These are phyloP conservation scores for Penicillium cosmopolitanum DNA, from an alignment of 495 filamentous ascomycete species.

Conservation along the genomic window DNA sequence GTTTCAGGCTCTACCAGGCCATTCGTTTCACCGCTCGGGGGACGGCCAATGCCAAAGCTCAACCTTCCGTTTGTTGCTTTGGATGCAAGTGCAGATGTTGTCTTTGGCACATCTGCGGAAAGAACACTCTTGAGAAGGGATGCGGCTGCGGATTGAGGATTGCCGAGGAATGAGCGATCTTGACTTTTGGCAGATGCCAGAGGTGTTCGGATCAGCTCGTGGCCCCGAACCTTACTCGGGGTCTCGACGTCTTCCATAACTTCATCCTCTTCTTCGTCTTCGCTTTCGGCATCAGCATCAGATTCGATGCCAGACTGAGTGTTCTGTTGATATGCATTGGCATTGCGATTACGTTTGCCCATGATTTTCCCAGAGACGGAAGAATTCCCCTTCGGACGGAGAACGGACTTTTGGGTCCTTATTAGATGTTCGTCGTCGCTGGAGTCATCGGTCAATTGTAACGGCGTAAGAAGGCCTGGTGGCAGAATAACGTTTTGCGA, in stretches of 20 bases:
- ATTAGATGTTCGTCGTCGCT: constrained; percentile 46
- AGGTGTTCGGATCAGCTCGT: constrained; percentile 49
- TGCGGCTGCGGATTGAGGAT: constrained; percentile 32
- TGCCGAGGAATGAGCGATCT: constrained; percentile 40
- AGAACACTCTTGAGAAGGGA: constrained; percentile 41
- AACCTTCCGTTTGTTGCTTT: constrained; percentile 32
- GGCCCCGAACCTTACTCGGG: constrained; percentile 48
- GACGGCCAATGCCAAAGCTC: constrained; percentile 41
- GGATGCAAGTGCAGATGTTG: background rate
- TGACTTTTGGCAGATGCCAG: constrained; percentile 40
- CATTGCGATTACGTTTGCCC: constrained; percentile 52
- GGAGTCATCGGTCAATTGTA: constrained; percentile 38
- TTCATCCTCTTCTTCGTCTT: constrained; percentile 44
- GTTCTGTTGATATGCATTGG: constrained; percentile 33
- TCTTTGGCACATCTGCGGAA: constrained; percentile 27
- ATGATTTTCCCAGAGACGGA: constrained; percentile 45
- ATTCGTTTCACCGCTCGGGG: constrained; percentile 11
- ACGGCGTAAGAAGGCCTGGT: constrained; percentile 38
- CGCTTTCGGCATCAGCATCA: constrained; percentile 34
- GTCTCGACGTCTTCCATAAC: constrained; percentile 47
- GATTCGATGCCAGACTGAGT: constrained; percentile 39
- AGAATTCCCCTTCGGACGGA: constrained; percentile 51
- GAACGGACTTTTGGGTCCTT: constrained; percentile 52
- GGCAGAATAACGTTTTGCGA: constrained; percentile 29
- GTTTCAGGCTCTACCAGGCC: constrained; percentile 59